A percentile compares a stretch with the other conserved stretches of the same genome.
phyloP scores from a whole-genome alignment of 306 rosid species.

The Arachis hypogaea region DNA sequence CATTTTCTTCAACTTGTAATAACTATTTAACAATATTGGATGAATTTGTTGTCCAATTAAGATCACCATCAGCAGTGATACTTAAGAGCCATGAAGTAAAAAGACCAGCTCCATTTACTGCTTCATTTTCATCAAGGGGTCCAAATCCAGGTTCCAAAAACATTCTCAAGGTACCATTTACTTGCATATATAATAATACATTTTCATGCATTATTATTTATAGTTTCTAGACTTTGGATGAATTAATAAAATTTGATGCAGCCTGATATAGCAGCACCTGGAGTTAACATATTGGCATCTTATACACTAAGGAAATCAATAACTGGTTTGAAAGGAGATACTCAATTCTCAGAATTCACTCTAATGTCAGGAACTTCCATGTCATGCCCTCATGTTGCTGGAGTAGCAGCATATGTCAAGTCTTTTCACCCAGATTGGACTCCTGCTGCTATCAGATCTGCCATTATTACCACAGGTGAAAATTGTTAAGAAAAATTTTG shows the following conservation, averaged over 20 bases:
- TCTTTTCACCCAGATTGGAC: slow-evolving; percentile 88
- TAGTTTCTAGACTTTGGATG: background rate
- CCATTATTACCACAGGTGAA: slow-evolving; percentile 81
- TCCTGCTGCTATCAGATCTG: slow-evolving; percentile 77
- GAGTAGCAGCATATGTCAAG: slow-evolving; percentile 82
- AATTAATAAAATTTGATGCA: slow-evolving; percentile 36
- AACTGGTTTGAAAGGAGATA: slow-evolving; percentile 73
- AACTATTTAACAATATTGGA: no score
- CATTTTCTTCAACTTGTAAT: no score
- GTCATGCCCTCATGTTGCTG: slow-evolving; percentile 96
- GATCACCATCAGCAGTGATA: slow-evolving; percentile 75
- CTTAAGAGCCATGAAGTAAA: slow-evolving; percentile 52
- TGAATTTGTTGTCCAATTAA: slow-evolving; percentile 41
- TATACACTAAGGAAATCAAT: slow-evolving; percentile 69
- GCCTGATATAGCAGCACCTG: slow-evolving; percentile 96
- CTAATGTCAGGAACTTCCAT: slow-evolving; percentile 94
- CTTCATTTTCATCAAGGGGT: slow-evolving; percentile 89
- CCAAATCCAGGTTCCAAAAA: slow-evolving; percentile 65
- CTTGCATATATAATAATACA: background rate
- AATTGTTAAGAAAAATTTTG: background rate
- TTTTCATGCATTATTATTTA: slow-evolving; percentile 1
- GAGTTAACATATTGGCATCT: slow-evolving; percentile 76
- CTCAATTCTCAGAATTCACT: slow-evolving; percentile 75
- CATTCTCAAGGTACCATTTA: slow-evolving; percentile 70
- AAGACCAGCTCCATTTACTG: slow-evolving; percentile 66